Conservation (phyloP, 495 filamentous ascomycete species). For the Podospora sp. region DNA sequence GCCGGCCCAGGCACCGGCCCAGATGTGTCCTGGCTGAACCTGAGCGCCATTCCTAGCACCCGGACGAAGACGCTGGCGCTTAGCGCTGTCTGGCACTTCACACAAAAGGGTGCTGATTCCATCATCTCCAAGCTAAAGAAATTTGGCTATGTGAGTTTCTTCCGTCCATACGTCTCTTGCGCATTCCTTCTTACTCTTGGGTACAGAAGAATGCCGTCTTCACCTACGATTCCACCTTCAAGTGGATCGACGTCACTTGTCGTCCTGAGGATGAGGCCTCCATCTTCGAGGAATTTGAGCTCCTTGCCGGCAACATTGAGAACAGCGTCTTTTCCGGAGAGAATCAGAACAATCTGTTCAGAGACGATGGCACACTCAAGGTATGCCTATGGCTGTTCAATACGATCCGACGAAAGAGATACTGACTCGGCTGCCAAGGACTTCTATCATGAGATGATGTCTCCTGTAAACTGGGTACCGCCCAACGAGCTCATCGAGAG, state of each 20-base stretch:
- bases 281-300: constrained; percentile 27
- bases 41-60: no score
- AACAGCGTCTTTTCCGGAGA: background rate
- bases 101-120: constrained; percentile 30
- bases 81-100: constrained; percentile 37
- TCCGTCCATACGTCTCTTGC: background rate
- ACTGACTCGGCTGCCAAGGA: background rate
- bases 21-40: no score
- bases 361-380: background rate
- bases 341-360: background rate
- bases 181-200: background rate
- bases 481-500: no score
- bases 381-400: background rate
- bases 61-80: constrained; percentile 13
- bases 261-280: constrained; percentile 22
- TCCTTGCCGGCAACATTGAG: background rate
- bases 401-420: background rate
- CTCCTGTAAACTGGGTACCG: background rate
- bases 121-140: background rate
- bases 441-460: background rate
- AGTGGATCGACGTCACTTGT: constrained; percentile 40
- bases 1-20: no score
- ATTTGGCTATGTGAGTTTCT: background rate
- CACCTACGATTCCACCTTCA: constrained; percentile 32
- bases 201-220: constrained; percentile 29